Evolutionary conservation across 257 asterid species (phyloP), one percentile per base, ranked within the genome.

Genomic region (Fraxinus americana): DNA sequence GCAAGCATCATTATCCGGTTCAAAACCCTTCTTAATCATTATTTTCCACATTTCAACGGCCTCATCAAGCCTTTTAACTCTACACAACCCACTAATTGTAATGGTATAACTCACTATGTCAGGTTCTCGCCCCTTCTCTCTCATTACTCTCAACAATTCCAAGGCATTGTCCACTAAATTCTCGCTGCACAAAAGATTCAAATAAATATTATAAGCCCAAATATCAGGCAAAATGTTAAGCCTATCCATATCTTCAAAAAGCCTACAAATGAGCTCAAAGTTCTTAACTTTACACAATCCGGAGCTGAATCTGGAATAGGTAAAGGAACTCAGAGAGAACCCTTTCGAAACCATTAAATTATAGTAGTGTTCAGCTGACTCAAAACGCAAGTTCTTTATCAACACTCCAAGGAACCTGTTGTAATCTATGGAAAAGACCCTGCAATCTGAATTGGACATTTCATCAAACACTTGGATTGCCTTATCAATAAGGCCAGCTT

Each of bases 391-490:
- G 78, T 89, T 72, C 74, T 86, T 87, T 57, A 96, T 83, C 87
- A 96, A 84, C 17, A 96, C 97, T 6, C 99, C 99, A 41, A 96
- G 87, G 32, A 96, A 89, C 5, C 99, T 84, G 57, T 96, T 93
- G 92, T 92, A 96, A 75, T 96, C 99, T 3, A 90, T 72, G 81
- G 98, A 89, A 75, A 93, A 93, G 57, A 93, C 82, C 82, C 97
- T 88, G 85, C 94, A 92, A 68, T 89, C 94, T 78, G 97, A 93
- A 14, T 87, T 88, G 78, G 94, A 83, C 98, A 96, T 92, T 81
- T 89, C 86, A 84, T 96, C 97, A 87, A 96, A 96, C 94, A 89
- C 95, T 76, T 92, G 86, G 85, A 93, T 74, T 79, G 98, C 97
- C 77, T 85, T 82, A 52, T 90, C 90, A 48, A 95, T 83, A 73